Percentiles rank a stretch among this genome's conserved stretches.
These are phyloP conservation scores for Retiboletus flavoniger DNA, from an alignment of 1,284 basidiomycete genomes.

Conservation along the genomic window DNA sequence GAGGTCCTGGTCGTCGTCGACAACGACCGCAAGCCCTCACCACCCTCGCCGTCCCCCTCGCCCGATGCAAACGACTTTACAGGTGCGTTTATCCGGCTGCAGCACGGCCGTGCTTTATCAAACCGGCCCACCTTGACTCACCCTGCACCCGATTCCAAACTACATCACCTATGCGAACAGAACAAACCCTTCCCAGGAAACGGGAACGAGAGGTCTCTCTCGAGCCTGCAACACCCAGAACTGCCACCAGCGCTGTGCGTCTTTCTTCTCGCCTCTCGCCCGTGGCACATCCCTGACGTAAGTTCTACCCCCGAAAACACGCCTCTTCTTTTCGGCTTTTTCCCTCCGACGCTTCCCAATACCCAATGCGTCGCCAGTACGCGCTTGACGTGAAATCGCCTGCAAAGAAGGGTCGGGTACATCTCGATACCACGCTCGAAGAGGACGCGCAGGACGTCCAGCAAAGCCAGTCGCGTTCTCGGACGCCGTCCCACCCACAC, in stretches of 20 bases:
- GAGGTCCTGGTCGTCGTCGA: constrained; percentile 11
- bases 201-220: constrained; percentile 71
- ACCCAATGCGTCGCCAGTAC: constrained; percentile 39
- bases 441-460: constrained; percentile 47
- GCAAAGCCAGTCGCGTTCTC: constrained; percentile 35
- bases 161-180: constrained; percentile 24
- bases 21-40: constrained; percentile 21
- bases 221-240: constrained; percentile 60
- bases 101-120: constrained; percentile 30
- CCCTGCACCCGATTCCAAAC: constrained; percentile 22
- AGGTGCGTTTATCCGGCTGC: constrained; percentile 33
- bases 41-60: constrained; percentile 34
- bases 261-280: constrained; percentile 4
- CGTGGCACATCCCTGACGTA: constrained; percentile 31
- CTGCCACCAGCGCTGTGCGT: constrained; percentile 37
- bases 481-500: constrained; percentile 41
- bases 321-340: constrained; percentile 5
- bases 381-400: constrained; percentile 52
- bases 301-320: constrained; percentile 18
- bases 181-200: constrained; percentile 46
- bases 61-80: constrained; percentile 31
- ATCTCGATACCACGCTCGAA: constrained; percentile 57
- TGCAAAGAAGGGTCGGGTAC: constrained; percentile 69
- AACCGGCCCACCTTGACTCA: constrained; percentile 26
- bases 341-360: not conserved